These are phyloP conservation scores for Phialophora tarda DNA, from an alignment of 2,329 filamentous ascomycete species.

Conservation along the genomic window DNA sequence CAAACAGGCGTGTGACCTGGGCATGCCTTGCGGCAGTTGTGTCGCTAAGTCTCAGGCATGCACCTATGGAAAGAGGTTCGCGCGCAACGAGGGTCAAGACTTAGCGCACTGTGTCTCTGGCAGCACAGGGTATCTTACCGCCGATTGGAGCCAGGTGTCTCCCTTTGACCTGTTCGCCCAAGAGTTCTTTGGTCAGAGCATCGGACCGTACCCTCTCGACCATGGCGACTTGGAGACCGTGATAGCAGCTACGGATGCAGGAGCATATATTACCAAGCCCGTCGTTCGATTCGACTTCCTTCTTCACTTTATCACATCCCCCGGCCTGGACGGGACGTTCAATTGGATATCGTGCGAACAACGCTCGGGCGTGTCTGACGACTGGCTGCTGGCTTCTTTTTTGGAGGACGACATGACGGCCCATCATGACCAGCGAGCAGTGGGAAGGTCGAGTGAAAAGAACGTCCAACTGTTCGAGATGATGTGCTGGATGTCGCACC, in stretches of 20 bases:
- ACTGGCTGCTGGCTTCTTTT: neutral
- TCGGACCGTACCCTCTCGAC: neutral
- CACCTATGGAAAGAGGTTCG: neutral
- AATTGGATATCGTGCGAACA: neutral
- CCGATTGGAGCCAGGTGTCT: neutral
- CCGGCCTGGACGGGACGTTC: neutral
- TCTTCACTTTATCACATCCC: neutral
- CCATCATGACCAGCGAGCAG: neutral
- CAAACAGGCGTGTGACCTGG: neutral
- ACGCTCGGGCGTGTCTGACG: neutral
- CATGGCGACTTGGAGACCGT: neutral
- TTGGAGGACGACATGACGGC: neutral
- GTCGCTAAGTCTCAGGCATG: neutral
- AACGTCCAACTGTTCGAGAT: neutral
- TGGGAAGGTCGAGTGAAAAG: neutral
- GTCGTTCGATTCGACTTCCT: neutral
- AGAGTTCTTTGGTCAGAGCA: neutral
- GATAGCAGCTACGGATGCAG: neutral
- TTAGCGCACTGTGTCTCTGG: neutral
- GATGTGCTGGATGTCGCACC: neutral
- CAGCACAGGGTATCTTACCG: neutral
- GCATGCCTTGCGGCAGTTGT: neutral
- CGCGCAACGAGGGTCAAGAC: neutral
- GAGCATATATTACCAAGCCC: neutral
- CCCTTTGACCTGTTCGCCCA: neutral